Evolutionary conservation across 169 alveolate species (phyloP).

Genomic region (Eimeria necatrix): DNA sequence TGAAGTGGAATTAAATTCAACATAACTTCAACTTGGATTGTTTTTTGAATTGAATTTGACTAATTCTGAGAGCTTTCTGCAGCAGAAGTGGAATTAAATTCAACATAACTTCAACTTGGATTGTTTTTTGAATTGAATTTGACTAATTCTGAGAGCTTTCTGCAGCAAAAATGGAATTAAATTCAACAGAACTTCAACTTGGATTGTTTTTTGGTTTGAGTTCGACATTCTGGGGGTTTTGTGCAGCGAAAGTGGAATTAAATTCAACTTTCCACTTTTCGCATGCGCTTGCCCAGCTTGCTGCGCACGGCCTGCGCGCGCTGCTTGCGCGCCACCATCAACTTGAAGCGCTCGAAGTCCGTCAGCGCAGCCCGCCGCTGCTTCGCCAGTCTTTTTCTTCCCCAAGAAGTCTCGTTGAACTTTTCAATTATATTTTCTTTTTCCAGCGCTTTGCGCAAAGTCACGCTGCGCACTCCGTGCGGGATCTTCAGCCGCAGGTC

Average conservation of each 20-base stretch:
- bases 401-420: slow-evolving; percentile 90
- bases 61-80: too few relatives aligned
- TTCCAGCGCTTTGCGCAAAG: slow-evolving; percentile 89
- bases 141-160: too few relatives aligned
- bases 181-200: too few relatives aligned
- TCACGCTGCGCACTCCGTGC: slow-evolving; percentile 92
- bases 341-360: slow-evolving; percentile 93
- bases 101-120: too few relatives aligned
- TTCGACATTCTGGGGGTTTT: too few relatives aligned
- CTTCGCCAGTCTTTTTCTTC: slow-evolving; percentile 88
- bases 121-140: too few relatives aligned
- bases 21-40: too few relatives aligned
- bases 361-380: slow-evolving; percentile 89
- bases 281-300: slow-evolving; percentile 42
- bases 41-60: too few relatives aligned
- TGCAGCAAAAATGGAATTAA: neutral
- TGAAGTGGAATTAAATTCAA: too few relatives aligned
- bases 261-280: neutral
- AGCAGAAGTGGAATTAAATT: too few relatives aligned
- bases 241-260: neutral
- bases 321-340: slow-evolving; percentile 87
- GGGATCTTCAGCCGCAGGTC: slow-evolving; percentile 92
- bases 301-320: slow-evolving; percentile 84
- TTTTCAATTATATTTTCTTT: slow-evolving; percentile 87
- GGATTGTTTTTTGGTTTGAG: too few relatives aligned